These are phyloP conservation scores for Pleurozium schreberi DNA, from an alignment of 225 moss, liverwort and hornwort species.

Conservation along the genomic window DNA sequence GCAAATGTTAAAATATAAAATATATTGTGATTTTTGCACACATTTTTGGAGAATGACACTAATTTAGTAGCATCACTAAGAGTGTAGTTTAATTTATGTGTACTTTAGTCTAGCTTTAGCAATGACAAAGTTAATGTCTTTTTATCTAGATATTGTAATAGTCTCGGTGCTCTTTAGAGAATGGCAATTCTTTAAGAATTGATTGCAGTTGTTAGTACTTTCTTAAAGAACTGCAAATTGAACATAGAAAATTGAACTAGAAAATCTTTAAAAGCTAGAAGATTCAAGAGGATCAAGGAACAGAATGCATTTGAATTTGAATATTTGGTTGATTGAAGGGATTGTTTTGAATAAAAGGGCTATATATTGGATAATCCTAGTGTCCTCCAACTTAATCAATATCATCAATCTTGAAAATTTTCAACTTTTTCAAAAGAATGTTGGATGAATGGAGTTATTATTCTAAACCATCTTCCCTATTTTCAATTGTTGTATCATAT, in stretches of 20 bases:
- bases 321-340: too few relatives aligned
- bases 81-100: neutral
- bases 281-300: neutral
- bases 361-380: too few relatives aligned
- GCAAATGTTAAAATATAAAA: neutral
- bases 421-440: neutral
- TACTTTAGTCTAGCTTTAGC: neutral
- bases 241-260: neutral
- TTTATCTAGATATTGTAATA: neutral
- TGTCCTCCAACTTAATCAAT: rapidly evolving
- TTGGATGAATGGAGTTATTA: rapidly evolving
- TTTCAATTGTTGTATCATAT: neutral
- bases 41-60: neutral
- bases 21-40: neutral
- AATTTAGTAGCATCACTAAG: neutral
- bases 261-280: neutral
- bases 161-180: rapidly evolving
- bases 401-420: neutral
- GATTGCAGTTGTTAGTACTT: rapidly evolving
- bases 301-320: too few relatives aligned
- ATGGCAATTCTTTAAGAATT: neutral
- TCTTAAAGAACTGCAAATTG: rapidly evolving
- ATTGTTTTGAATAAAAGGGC: neutral
- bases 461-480: rapidly evolving
- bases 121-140: neutral